phyloP scores from a whole-genome alignment of 2,329 filamentous ascomycete genomes.

The Penicillium sp. region DNA sequence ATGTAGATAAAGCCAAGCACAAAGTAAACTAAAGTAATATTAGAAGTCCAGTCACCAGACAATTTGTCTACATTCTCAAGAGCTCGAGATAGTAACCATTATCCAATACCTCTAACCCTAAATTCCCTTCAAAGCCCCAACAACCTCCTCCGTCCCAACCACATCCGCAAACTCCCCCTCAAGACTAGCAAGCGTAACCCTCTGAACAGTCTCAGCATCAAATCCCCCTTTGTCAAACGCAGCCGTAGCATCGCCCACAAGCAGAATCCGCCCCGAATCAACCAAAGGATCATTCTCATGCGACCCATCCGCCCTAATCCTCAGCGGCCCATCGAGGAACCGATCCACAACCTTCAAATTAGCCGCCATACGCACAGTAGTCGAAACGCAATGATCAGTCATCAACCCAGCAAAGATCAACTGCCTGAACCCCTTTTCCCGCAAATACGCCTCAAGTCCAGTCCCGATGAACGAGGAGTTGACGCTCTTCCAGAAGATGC shows the following conservation, averaged over 20 bases:
- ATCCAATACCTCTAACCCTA: neutral
- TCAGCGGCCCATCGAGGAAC: slow-evolving; percentile 16
- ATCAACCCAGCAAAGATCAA: slow-evolving; percentile 45
- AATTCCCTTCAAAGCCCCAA: slow-evolving; percentile 24
- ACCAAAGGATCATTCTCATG: slow-evolving; percentile 20
- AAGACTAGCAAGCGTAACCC: slow-evolving; percentile 45
- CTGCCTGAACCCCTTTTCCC: slow-evolving; percentile 34
- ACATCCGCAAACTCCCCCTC: slow-evolving; percentile 47
- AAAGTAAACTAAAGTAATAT: neutral
- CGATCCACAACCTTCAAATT: slow-evolving; percentile 46
- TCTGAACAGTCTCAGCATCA: slow-evolving; percentile 48
- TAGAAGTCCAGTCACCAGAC: neutral
- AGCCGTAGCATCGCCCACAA: slow-evolving; percentile 48
- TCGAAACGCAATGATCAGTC: slow-evolving; percentile 51
- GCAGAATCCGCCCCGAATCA: slow-evolving; percentile 37
- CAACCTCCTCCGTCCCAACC: slow-evolving; percentile 37
- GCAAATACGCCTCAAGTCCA: slow-evolving; percentile 39
- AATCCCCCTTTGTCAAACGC: slow-evolving; percentile 44
- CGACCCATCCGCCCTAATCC: slow-evolving; percentile 19
- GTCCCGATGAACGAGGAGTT: slow-evolving; percentile 50
- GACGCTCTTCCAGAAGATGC: slow-evolving; percentile 44
- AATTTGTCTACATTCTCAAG: no score
- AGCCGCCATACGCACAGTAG: slow-evolving; percentile 47
- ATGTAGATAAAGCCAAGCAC: neutral
- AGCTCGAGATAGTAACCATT: neutral